Evolutionary conservation across 2,329 filamentous ascomycete species (phyloP).

Genomic region (Claviceps lovelessii): DNA sequence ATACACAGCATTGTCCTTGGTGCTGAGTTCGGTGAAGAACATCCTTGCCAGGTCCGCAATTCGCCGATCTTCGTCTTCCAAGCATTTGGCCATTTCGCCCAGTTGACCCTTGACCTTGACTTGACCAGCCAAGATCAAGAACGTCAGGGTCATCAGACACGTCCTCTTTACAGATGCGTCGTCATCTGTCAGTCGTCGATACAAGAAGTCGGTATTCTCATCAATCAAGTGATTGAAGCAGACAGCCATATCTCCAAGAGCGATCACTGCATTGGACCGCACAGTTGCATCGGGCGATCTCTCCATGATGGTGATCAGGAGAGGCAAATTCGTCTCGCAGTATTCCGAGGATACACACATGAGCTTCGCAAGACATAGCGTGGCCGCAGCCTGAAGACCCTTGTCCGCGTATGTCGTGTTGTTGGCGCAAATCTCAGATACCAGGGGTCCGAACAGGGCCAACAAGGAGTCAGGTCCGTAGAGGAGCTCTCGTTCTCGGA

Average conservation of each 20-base stretch:
- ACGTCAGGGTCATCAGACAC: conserved; percentile 95
- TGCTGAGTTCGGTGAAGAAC: conserved; percentile 97
- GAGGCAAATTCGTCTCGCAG: conserved; percentile 80
- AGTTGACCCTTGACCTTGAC: conserved; percentile 99
- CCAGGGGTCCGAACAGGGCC: conserved; percentile 80
- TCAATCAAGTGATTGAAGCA: conserved; percentile 99
- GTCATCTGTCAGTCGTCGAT: conserved; percentile 77
- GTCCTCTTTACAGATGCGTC: conserved; percentile 90
- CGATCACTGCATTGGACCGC: conserved; percentile 90
- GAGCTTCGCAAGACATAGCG: conserved; percentile 87
- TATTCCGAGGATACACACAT: conserved; percentile 98
- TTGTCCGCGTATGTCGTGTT: conserved; percentile 85
- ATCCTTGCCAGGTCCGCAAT: conserved; percentile 89
- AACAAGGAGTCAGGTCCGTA: conserved; percentile 74
- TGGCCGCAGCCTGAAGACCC: conserved; percentile 82
- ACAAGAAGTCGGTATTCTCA: conserved; percentile 96
- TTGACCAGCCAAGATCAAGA: conserved; percentile 90
- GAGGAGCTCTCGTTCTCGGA: conserved; percentile 69
- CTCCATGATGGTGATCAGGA: conserved; percentile 96
- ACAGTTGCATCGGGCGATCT: conserved; percentile 84
- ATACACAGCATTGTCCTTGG: conserved; percentile 97
- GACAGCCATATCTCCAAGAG: conserved; percentile 95
- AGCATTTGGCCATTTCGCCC: conserved; percentile 97
- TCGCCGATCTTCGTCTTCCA: conserved; percentile 88
- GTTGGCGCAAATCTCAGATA: conserved; percentile 85